These are phyloP conservation scores for Fusarium sp. DNA, from an alignment of 2,329 filamentous ascomycete genomes.

Conservation along the genomic window DNA sequence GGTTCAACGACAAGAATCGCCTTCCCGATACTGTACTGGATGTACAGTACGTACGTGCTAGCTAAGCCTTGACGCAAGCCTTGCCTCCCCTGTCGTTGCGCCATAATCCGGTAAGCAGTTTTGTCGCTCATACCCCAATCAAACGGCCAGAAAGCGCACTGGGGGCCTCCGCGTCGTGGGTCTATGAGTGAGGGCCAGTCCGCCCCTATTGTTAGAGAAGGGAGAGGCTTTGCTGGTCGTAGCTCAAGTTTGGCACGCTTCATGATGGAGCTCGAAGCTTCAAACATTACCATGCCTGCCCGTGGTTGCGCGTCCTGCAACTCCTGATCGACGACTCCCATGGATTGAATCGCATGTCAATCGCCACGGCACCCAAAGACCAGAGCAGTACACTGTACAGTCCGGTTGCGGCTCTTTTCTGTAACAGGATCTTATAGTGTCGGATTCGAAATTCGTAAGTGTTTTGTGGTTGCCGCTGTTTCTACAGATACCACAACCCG, in stretches of 20 bases:
- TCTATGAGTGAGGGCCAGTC: slow-evolving; percentile 33
- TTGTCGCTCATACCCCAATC: slow-evolving; percentile 34
- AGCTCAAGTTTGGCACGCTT: slow-evolving; percentile 15
- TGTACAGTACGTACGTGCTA: slow-evolving; percentile 1
- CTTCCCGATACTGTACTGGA: slow-evolving; percentile 9
- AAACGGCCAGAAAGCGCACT: slow-evolving; percentile 23
- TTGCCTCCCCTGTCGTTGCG: slow-evolving; percentile 43
- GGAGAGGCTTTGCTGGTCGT: slow-evolving; percentile 34
- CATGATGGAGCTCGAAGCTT: slow-evolving; percentile 15
- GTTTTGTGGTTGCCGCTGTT: slow-evolving; percentile 13
- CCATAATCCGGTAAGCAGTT: slow-evolving; percentile 39
- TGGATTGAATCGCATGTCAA: slow-evolving; percentile 22
- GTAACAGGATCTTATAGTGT: slow-evolving; percentile 18
- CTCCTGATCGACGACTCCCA: slow-evolving; percentile 35
- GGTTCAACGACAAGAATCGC: slow-evolving; percentile 24
- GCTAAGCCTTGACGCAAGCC: slow-evolving; percentile 38
- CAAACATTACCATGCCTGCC: slow-evolving; percentile 20
- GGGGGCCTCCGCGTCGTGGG: slow-evolving; percentile 23
- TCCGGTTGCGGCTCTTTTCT: slow-evolving; percentile 16
- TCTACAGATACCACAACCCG: background rate
- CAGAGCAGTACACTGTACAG: background rate
- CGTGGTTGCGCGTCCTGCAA: slow-evolving; percentile 44
- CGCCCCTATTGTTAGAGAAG: slow-evolving; percentile 39
- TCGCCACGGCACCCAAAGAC: slow-evolving; percentile 8
- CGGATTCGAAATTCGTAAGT: slow-evolving; percentile 25